Evolutionary conservation across 2,329 filamentous ascomycete species (phyloP).

Genomic region (Parascedosporium putredinis): DNA sequence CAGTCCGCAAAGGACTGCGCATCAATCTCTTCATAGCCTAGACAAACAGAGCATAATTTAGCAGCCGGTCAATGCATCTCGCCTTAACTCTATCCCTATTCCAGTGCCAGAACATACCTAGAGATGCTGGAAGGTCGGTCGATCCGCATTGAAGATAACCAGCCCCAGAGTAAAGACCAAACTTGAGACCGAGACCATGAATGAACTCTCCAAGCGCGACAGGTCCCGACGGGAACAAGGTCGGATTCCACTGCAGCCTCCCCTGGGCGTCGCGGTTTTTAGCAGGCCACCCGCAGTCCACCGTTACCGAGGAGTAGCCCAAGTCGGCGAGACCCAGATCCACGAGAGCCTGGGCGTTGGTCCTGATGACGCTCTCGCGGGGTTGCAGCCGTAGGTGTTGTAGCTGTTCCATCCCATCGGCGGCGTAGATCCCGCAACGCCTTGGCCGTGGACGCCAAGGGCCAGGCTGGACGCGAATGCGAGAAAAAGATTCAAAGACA

Average conservation of each 20-base stretch:
- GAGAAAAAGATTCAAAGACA: not conserved
- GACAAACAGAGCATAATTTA: no score
- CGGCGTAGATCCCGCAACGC: slow-evolving; percentile 21
- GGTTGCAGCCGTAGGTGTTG: slow-evolving; percentile 24
- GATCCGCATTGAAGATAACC: slow-evolving; percentile 34
- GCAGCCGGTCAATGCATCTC: not conserved
- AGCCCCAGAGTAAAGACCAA: slow-evolving; percentile 44
- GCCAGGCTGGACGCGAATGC: not conserved
- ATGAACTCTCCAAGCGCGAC: slow-evolving; percentile 38
- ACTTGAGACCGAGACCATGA: slow-evolving; percentile 36
- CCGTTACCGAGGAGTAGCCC: slow-evolving; percentile 46
- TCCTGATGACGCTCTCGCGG: slow-evolving; percentile 12
- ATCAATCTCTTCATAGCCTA: slow-evolving; percentile 31
- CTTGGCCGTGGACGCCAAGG: not conserved
- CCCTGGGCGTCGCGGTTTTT: slow-evolving; percentile 29
- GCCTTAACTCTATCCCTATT: not conserved
- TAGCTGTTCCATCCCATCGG: slow-evolving; percentile 50
- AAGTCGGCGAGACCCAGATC: slow-evolving; percentile 37
- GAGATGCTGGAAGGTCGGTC: slow-evolving; percentile 29
- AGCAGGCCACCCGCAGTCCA: slow-evolving; percentile 48
- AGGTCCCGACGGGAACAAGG: slow-evolving; percentile 38
- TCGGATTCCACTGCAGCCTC: slow-evolving; percentile 37
- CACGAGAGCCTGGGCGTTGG: slow-evolving; percentile 42
- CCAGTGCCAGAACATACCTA: slow-evolving; percentile 20
- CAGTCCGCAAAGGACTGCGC: slow-evolving; percentile 30